These are phyloP conservation scores for Dioszegia aurantiaca DNA, from an alignment of 768 basidiomycete species.

Conservation along the genomic window DNA sequence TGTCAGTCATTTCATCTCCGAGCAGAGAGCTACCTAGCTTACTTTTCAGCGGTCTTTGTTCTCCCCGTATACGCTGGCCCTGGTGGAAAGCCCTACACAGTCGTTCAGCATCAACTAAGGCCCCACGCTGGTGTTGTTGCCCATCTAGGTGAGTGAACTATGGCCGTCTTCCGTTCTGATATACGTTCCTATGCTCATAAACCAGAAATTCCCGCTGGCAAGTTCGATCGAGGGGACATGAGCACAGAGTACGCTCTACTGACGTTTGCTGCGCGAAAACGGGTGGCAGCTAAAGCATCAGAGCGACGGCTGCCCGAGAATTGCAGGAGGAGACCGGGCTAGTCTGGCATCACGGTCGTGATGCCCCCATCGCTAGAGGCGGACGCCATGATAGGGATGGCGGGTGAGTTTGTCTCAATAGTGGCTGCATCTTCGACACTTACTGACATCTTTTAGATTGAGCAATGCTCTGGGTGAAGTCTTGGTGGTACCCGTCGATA, in stretches of 20 bases:
- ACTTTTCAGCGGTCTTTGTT: conserved; percentile 2
- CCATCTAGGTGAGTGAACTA: not conserved
- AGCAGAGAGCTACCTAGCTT: not conserved
- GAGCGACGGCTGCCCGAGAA: conserved; percentile 7
- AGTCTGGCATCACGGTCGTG: not conserved
- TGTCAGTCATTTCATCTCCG: not conserved
- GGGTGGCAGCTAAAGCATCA: not conserved
- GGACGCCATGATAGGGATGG: conserved; percentile 7
- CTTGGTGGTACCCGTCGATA: not conserved
- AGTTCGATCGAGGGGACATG: conserved; percentile 3
- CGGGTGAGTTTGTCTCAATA: not conserved
- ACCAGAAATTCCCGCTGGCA: conserved; percentile 12
- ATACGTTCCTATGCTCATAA: not conserved
- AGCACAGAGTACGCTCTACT: not conserved
- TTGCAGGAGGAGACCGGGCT: conserved; percentile 6
- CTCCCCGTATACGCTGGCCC: conserved; percentile 3
- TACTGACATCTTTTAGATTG: not conserved
- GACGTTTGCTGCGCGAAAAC: not conserved
- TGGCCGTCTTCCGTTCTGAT: not conserved
- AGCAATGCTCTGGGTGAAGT: conserved; percentile 3
- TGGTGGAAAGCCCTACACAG: conserved; percentile 1
- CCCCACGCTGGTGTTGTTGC: not conserved
- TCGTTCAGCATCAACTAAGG: conserved; percentile 8
- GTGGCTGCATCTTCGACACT: not conserved
- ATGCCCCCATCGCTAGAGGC: not conserved